phyloP scores from a whole-genome alignment of 805 yeast species.

The Yamadazyma insecticola region DNA sequence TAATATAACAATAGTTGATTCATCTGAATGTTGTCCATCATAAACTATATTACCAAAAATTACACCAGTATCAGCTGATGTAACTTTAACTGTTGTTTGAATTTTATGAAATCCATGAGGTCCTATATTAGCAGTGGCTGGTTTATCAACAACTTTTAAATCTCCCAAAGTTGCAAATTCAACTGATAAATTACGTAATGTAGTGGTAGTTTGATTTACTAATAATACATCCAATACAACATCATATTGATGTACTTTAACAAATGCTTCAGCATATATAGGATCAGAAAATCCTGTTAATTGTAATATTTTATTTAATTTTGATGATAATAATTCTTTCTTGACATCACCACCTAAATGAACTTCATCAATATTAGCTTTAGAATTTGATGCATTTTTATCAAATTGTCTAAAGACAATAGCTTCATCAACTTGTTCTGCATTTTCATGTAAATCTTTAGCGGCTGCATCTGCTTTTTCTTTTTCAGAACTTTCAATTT shows the following conservation, averaged over 20 bases:
- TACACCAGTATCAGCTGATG: conserved; percentile 97
- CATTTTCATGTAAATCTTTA: conserved; percentile 53
- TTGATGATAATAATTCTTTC: conserved; percentile 63
- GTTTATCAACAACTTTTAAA: conserved; percentile 88
- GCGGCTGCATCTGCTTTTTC: conserved; percentile 55
- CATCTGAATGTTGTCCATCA: conserved; percentile 92
- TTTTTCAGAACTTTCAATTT: conserved; percentile 56
- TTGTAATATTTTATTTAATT: conserved; percentile 83
- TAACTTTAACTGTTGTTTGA: conserved; percentile 86
- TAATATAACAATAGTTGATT: conserved; percentile 82
- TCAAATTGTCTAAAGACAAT: conserved; percentile 76
- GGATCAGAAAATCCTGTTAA: conserved; percentile 98
- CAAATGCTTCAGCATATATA: conserved; percentile 95
- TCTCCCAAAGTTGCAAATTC: conserved; percentile 97
- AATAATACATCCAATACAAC: conserved; percentile 89
- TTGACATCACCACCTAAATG: conserved; percentile 44
- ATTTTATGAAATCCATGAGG: conserved; percentile 96
- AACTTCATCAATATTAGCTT: conserved; percentile 50
- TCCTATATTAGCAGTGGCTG: conserved; percentile 83
- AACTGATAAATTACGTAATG: conserved; percentile 85
- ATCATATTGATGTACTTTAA: conserved; percentile 94
- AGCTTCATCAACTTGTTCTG: conserved; percentile 75
- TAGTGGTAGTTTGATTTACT: conserved; percentile 90
- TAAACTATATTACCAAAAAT: conserved; percentile 95
- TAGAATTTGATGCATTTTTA: conserved; percentile 21